Evolutionary conservation across 1,284 basidiomycete species (phyloP).

Genomic region (Heterobasidion annosum): DNA sequence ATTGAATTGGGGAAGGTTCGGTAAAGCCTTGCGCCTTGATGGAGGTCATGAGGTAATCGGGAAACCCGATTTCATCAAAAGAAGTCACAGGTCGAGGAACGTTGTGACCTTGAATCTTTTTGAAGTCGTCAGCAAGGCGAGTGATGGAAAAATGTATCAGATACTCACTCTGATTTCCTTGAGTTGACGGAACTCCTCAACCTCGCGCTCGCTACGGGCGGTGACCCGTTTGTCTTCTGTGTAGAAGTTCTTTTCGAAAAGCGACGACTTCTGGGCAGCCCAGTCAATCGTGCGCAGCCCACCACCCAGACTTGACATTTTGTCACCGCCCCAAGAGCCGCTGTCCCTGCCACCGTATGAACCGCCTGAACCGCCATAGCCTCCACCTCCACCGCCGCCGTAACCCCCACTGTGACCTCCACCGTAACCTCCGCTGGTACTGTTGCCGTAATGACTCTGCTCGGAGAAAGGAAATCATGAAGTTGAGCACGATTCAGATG

Average conservation of each 20-base stretch:
- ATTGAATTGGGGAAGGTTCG: constrained; percentile 90
- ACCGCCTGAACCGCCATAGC: constrained; percentile 27
- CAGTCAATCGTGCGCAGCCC: constrained; percentile 85
- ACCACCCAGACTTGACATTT: constrained; percentile 80
- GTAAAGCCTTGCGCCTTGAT: constrained; percentile 92
- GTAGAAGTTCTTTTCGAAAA: constrained; percentile 98
- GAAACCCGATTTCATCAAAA: constrained; percentile 95
- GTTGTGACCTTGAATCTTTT: constrained; percentile 78
- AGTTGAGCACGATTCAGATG: not conserved
- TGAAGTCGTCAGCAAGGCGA: not conserved
- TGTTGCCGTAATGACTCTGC: constrained; percentile 8
- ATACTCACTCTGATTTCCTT: constrained; percentile 81
- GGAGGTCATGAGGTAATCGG: constrained; percentile 91
- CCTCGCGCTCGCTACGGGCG: constrained; percentile 74
- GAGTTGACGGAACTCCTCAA: constrained; percentile 75
- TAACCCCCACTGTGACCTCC: constrained; percentile 21
- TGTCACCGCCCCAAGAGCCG: constrained; percentile 59
- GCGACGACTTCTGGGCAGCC: constrained; percentile 63
- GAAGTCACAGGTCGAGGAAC: constrained; percentile 87
- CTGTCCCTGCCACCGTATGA: constrained; percentile 44
- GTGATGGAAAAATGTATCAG: constrained; percentile 2
- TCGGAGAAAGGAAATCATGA: not conserved
- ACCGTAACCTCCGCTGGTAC: constrained; percentile 19
- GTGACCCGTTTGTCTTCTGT: constrained; percentile 85
- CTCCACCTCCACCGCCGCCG: constrained; percentile 15